Base-by-base conservation (phyloP, 352 stramenopile genomes). In the Blastocystis sp. region DNA sequence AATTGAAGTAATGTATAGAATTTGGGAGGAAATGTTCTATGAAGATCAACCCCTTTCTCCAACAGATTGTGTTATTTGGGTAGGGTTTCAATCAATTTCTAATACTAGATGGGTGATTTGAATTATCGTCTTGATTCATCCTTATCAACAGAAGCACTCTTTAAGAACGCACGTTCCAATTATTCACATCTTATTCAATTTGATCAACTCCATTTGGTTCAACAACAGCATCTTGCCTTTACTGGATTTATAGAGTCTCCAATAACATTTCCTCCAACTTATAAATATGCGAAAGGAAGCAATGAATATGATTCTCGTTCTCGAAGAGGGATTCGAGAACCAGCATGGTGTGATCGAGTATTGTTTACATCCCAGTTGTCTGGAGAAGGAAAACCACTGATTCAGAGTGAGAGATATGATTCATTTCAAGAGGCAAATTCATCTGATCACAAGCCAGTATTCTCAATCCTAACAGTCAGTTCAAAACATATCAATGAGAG, bases 321-420 rank as follows among this genome's bases (percentile, higher is more conserved):
- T 42, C 37, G 56, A 12, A n/a, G 12, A 32, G 2, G 3, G 1
- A 74, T 52, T 11, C 63, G 63, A 7, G 21, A 14, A 54, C 71
- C 71, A 12, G 71, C 71, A n/a, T 83, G 71, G 71, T 83, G 71
- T 66, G 71, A 83, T 43, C 71, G 71, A 19, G 66, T 83, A 54
- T 54, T 83, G 3, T 51, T 29, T 21, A 32, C n/a, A 14, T 21
- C n/a, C 3, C 29, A 83, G 27, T 63, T 21, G 2, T 61, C 54
- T 14, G 5, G 3, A 7, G 19, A 14, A 32, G 54, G 12, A 14
- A 61, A 61, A 14, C 54, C 54, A 14, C 12, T 61, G 19, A 61
- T 61, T 19, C 29, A 16, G 0, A 54, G 54, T 11, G 12, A 65
- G 12, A n/a, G 21, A 21, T 83, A 83, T 42, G 24, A 27, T 9